Evolutionary conservation across 1,284 basidiomycete genomes (phyloP), one percentile per base, ranked within the genome.

Genomic region (Cutaneotrichosporon sp.): DNA sequence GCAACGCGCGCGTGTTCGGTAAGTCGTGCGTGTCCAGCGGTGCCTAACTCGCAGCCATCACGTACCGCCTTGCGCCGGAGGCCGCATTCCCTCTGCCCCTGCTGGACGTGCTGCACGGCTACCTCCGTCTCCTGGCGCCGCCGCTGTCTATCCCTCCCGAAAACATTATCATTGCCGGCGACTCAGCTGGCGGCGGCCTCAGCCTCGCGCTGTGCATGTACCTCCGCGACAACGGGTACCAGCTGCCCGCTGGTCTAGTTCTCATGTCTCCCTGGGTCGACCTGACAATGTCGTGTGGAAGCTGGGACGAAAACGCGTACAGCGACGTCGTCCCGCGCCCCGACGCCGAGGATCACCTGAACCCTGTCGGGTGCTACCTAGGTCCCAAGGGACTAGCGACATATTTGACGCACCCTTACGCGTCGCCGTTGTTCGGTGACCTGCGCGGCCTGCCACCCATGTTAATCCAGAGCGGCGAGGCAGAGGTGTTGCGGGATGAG

Each of bases 21-120:
- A 65, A 49, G 84, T 77, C 17, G n/a, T 23, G 33, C 4, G 9
- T 17, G 36, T 17, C 36, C 20, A 5, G 15, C n/a, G 3, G 3
- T 51, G 23, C 30, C 54, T 54, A 33, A 52, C 46, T 40, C 26
- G 23, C 41, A 91, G 89, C 90, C n/a, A 79, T 97, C 63, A 92
- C 97, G 70, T 98, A 98, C 74, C 87, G 94, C 17, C 80, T 98
- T 26, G 93, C 94, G 0, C 94, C 94, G 1, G 94, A 97, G 72
- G 90, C 90, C 8, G 80, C 83, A 30, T 98, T 98, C 74, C 94
- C 94, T 0, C 90, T 93, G 0, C 88, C 92, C 22, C 79, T 98
- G 8, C 90, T 96, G 66, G 96, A 98, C 66, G 87, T 85, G 26
- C 87, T 93, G 44, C 83, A 80, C 18, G 87, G 86, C 1, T 98